Evolutionary conservation across 192 early-diverging fungal genomes (phyloP).

Genomic region (Linnemannia elongata): DNA sequence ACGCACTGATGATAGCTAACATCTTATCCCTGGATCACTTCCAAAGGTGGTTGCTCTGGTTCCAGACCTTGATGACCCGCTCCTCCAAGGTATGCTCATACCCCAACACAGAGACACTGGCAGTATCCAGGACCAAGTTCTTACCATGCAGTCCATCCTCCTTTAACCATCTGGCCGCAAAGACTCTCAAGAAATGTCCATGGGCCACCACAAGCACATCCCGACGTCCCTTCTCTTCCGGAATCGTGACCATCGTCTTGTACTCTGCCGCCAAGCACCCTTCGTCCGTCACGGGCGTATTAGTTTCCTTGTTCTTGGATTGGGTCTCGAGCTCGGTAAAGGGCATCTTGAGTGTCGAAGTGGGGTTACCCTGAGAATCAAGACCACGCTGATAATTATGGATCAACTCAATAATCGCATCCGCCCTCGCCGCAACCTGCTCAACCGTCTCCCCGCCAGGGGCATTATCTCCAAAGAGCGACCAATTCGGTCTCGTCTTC

Average conservation of each 20-base stretch:
- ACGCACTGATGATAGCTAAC: no score
- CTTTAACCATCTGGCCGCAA: slow-evolving; percentile 56
- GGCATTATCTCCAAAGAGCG: slow-evolving; percentile 50
- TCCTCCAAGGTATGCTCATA: slow-evolving; percentile 59
- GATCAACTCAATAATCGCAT: slow-evolving; percentile 57
- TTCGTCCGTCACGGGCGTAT: not conserved
- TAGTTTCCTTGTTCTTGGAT: not conserved
- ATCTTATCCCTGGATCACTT: not conserved
- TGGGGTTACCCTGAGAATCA: slow-evolving; percentile 28
- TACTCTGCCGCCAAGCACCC: not conserved
- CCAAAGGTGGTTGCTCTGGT: slow-evolving; percentile 53
- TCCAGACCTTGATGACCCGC: slow-evolving; percentile 55
- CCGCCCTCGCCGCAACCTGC: slow-evolving; percentile 54
- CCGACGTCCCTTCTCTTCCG: slow-evolving; percentile 8
- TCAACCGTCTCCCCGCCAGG: slow-evolving; percentile 60
- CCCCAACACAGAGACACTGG: slow-evolving; percentile 54
- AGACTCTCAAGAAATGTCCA: slow-evolving; percentile 56
- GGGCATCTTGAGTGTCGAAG: slow-evolving; percentile 30
- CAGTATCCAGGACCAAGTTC: slow-evolving; percentile 59
- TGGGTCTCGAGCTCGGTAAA: slow-evolving; percentile 28
- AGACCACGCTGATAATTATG: slow-evolving; percentile 46
- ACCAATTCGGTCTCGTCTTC: slow-evolving; percentile 43
- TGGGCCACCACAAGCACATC: slow-evolving; percentile 61
- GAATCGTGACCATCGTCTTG: slow-evolving; percentile 24
- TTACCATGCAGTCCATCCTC: slow-evolving; percentile 40